Evolutionary conservation across 139 green algal genomes (phyloP).

Genomic region (Monoraphidium neglectum): DNA sequence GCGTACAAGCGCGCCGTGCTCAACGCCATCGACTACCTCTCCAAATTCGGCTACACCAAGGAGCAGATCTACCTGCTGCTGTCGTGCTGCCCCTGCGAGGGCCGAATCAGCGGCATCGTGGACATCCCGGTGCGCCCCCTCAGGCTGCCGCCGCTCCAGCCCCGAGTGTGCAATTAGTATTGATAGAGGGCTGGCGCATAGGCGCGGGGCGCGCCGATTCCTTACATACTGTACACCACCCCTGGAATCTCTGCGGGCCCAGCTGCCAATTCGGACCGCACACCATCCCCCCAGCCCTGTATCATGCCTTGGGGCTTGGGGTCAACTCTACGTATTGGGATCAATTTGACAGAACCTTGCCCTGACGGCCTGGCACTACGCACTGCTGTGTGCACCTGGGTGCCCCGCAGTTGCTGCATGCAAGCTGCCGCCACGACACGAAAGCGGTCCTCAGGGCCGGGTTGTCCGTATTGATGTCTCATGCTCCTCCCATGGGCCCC

Average conservation of each 20-base stretch:
- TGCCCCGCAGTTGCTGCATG: too few species aligned
- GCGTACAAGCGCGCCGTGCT: constrained; percentile 82
- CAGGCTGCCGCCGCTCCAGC: not conserved
- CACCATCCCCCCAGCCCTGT: too few species aligned
- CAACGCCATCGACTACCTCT: constrained; percentile 78
- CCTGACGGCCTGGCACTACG: too few species aligned
- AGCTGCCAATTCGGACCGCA: too few species aligned
- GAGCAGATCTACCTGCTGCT: constrained; percentile 80
- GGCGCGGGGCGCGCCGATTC: not conserved
- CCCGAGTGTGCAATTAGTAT: not conserved
- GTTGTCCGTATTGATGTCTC: not conserved
- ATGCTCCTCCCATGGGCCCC: not conserved
- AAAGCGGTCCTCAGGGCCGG: not conserved
- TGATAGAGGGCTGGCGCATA: not conserved
- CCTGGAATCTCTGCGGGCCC: not conserved
- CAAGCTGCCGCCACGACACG: too few species aligned
- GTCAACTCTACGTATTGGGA: too few species aligned
- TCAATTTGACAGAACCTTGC: too few species aligned
- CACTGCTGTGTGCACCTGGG: too few species aligned
- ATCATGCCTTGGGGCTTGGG: too few species aligned
- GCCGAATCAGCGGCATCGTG: constrained; percentile 74
- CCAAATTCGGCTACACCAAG: constrained; percentile 74
- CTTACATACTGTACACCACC: not conserved
- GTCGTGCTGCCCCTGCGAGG: constrained; percentile 79
- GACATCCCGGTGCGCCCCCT: constrained; percentile 64